Evolutionary conservation across 441 rosid species (phyloP).

Genomic region (Daphne laureola): DNA sequence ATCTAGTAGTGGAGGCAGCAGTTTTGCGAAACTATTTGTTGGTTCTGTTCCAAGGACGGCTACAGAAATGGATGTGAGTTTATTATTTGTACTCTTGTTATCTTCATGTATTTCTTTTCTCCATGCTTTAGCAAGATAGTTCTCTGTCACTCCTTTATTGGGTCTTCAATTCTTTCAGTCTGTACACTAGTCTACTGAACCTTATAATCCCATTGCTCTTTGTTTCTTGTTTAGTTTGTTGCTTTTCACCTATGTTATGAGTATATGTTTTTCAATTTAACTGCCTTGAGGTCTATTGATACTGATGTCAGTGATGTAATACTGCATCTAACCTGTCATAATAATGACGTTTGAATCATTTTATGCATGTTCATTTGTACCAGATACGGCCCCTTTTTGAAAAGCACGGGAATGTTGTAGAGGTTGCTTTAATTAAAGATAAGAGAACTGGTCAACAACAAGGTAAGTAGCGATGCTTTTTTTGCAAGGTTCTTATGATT

Average conservation of each 20-base stretch:
- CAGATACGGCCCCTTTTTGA: slow-evolving; percentile 90
- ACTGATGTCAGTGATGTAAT: not conserved
- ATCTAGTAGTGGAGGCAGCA: slow-evolving; percentile 49
- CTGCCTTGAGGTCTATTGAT: not conserved
- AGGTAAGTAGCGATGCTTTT: slow-evolving; percentile 55
- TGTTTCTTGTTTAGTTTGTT: too few species aligned
- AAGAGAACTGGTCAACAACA: slow-evolving; percentile 97
- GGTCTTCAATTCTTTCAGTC: too few species aligned
- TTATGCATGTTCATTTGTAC: slow-evolving; percentile 13
- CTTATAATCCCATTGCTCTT: too few species aligned
- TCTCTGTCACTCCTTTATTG: too few species aligned
- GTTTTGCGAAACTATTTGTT: slow-evolving; percentile 89
- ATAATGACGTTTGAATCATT: slow-evolving; percentile 6
- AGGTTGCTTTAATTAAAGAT: slow-evolving; percentile 96
- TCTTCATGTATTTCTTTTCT: not conserved
- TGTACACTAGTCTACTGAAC: too few species aligned
- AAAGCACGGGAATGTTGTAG: slow-evolving; percentile 83
- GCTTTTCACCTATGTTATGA: not conserved
- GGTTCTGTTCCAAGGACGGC: slow-evolving; percentile 97
- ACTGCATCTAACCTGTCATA: slow-evolving; percentile 4
- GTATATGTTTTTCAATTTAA: not conserved
- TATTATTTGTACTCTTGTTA: slow-evolving; percentile 10
- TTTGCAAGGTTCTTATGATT: slow-evolving; percentile 34
- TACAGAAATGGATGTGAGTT: slow-evolving; percentile 81
- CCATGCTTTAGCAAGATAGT: not conserved